Percentiles rank a stretch among this genome's conserved stretches.
phyloP scores from a whole-genome alignment of 2,329 filamentous ascomycete species.

The Hymenotorrendiella dingleyae region DNA sequence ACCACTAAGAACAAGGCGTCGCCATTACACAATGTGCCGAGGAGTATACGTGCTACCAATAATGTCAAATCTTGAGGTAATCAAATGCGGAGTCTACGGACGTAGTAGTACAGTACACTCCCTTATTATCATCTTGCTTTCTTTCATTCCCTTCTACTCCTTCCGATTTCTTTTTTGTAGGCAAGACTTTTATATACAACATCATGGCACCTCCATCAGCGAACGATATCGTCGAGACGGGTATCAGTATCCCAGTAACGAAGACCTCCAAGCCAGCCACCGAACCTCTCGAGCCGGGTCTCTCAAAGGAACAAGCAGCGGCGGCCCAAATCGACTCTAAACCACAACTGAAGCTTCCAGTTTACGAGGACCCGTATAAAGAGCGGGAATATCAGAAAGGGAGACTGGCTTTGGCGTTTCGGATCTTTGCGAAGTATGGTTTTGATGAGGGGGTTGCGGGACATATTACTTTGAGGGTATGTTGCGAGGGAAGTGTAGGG shows the following conservation, averaged over 20 bases:
- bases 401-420: constrained; percentile 41
- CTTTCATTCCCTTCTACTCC: too few species aligned
- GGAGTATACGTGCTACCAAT: too few species aligned
- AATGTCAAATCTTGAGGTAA: too few species aligned
- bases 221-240: constrained; percentile 10
- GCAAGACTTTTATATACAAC: too few species aligned
- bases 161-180: too few species aligned
- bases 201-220: constrained; percentile 23
- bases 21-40: too few species aligned
- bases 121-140: too few species aligned
- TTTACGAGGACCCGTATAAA: constrained; percentile 29
- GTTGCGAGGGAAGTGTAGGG: constrained; percentile 7
- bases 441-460: constrained; percentile 42
- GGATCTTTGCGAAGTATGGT: constrained; percentile 41
- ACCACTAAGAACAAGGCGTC: too few species aligned
- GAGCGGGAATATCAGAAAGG: constrained; percentile 35
- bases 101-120: too few species aligned
- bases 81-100: too few species aligned
- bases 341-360: constrained; percentile 6
- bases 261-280: constrained; percentile 5
- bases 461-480: constrained; percentile 37
- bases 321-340: constrained; percentile 1
- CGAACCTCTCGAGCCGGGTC: constrained; percentile 18
- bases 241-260: constrained; percentile 8
- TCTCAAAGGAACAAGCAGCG: constrained; percentile 12